These are phyloP conservation scores for Trichophyton verrucosum DNA, from an alignment of 2,329 filamentous ascomycete genomes.

Conservation along the genomic window DNA sequence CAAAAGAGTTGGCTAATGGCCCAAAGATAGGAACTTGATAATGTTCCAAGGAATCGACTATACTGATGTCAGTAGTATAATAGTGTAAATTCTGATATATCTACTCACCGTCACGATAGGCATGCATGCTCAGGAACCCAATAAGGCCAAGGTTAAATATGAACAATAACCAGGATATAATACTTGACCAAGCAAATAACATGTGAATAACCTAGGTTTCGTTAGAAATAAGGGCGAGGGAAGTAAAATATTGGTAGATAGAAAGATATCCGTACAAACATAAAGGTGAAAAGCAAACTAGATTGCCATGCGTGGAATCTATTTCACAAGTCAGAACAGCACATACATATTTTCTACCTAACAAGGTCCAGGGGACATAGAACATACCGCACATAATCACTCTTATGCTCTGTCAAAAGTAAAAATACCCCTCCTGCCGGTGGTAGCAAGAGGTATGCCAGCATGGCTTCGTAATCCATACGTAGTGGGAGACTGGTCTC, in stretches of 20 bases:
- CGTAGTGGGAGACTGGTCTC: slow-evolving; percentile 80
- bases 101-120: slow-evolving; percentile 66
- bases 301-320: slow-evolving; percentile 97
- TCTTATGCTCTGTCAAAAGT: slow-evolving; percentile 80
- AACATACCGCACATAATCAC: slow-evolving; percentile 79
- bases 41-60: slow-evolving; percentile 52
- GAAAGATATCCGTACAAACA: slow-evolving; percentile 37
- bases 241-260: neutral
- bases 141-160: slow-evolving; percentile 64
- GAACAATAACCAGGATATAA: slow-evolving; percentile 75
- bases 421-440: slow-evolving; percentile 76
- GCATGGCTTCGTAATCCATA: slow-evolving; percentile 77
- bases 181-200: slow-evolving; percentile 69
- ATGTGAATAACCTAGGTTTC: slow-evolving; percentile 61
- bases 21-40: slow-evolving; percentile 85
- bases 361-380: neutral
- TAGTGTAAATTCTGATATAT: slow-evolving; percentile 21
- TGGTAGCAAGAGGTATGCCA: slow-evolving; percentile 77
- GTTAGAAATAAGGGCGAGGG: neutral
- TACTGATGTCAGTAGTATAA: neutral
- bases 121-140: slow-evolving; percentile 60
- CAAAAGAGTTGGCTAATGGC: slow-evolving; percentile 68
- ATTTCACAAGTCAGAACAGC: slow-evolving; percentile 6
- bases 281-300: slow-evolving; percentile 62
- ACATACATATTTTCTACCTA: neutral